These are phyloP conservation scores for Pleurotus giganteus DNA, from an alignment of 768 basidiomycete genomes.

Conservation along the genomic window DNA sequence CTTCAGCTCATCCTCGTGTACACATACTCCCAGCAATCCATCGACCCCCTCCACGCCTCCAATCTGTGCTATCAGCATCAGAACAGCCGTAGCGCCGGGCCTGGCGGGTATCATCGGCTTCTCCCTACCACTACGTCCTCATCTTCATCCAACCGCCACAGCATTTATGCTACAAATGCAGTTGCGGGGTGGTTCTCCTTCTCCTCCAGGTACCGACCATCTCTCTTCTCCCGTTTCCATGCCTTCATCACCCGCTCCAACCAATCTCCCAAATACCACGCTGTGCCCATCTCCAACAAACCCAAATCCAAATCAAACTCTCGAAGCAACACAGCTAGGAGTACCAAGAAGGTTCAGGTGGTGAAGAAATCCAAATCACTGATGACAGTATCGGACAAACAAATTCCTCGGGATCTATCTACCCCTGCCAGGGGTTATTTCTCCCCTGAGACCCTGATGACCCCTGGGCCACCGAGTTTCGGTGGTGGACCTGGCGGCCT, in stretches of 20 bases:
- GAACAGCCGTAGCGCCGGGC: slow-evolving; percentile 1
- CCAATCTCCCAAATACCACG: background rate
- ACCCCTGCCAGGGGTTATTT: background rate
- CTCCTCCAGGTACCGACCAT: background rate
- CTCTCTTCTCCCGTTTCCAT: background rate
- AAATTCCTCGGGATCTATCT: background rate
- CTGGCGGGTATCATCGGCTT: background rate
- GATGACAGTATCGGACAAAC: background rate
- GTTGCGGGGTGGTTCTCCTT: background rate
- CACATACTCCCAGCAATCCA: slow-evolving; percentile 11
- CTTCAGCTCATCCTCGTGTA: slow-evolving; percentile 10
- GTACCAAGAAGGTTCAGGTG: too few species aligned
- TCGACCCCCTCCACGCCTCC: background rate
- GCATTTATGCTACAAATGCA: background rate
- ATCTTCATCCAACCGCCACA: background rate
- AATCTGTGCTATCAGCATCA: slow-evolving; percentile 7
- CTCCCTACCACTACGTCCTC: background rate
- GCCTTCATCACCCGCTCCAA: background rate
- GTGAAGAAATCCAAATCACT: too few species aligned
- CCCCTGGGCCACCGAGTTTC: slow-evolving; percentile 8
- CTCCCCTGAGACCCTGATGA: background rate
- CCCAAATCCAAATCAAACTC: background rate
- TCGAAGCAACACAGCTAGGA: too few species aligned
- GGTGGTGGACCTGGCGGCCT: background rate
- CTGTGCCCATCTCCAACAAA: background rate